Evolutionary conservation across 768 basidiomycete genomes (phyloP).

Genomic region (Fomitopsis serialis): DNA sequence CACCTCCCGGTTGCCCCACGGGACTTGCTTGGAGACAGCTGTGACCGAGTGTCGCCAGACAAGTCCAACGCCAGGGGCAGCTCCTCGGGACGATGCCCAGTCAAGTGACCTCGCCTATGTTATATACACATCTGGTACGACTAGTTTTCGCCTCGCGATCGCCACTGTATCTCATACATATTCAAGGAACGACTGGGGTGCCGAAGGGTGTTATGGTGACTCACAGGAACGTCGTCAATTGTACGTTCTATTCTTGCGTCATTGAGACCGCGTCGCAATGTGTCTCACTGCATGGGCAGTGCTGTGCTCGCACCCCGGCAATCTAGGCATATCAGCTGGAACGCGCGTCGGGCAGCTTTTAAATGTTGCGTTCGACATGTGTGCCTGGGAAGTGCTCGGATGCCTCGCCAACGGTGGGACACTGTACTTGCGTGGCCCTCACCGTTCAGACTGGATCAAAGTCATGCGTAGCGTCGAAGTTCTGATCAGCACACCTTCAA

Average conservation of each 20-base stretch:
- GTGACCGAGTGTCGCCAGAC: background rate
- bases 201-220: slow-evolving; percentile 60
- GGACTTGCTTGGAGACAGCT: slow-evolving; percentile 21
- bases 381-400: slow-evolving; percentile 57
- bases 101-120: slow-evolving; percentile 44
- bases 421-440: slow-evolving; percentile 47
- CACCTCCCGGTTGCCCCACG: slow-evolving; percentile 2
- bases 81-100: slow-evolving; percentile 22
- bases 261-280: background rate
- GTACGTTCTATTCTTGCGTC: slow-evolving; percentile 33
- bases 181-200: slow-evolving; percentile 45
- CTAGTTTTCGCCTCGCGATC: background rate
- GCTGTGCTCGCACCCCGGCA: slow-evolving; percentile 44
- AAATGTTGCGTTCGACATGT: slow-evolving; percentile 66
- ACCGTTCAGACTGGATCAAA: slow-evolving; percentile 42
- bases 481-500: slow-evolving; percentile 29
- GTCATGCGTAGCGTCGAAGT: slow-evolving; percentile 47
- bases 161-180: background rate
- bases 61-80: slow-evolving; percentile 3
- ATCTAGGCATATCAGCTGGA: slow-evolving; percentile 52
- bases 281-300: slow-evolving; percentile 24
- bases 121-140: slow-evolving; percentile 56
- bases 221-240: slow-evolving; percentile 54
- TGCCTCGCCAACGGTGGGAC: slow-evolving; percentile 47
- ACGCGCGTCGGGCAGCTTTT: slow-evolving; percentile 52